These are phyloP conservation scores for Aurantiochytrium sp. DNA, from an alignment of 108 stramenopile genomes.

Conservation along the genomic window DNA sequence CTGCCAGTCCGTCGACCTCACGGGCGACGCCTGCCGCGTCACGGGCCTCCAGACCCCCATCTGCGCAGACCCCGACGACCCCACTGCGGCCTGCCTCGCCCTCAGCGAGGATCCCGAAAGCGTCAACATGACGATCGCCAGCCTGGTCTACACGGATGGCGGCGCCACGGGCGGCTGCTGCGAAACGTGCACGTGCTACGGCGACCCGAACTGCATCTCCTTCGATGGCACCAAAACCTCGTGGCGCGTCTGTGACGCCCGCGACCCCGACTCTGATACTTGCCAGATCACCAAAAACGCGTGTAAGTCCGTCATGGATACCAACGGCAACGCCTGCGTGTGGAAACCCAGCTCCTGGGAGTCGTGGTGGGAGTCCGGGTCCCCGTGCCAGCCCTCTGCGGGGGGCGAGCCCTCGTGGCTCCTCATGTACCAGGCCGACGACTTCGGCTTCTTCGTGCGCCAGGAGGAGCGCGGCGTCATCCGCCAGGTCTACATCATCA, in stretches of 20 bases:
- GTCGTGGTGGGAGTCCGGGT: background rate
- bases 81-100: background rate
- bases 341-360: background rate
- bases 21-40: background rate
- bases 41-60: background rate
- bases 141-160: background rate
- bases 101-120: background rate
- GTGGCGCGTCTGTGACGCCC: background rate
- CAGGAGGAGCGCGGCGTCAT: slow-evolving; percentile 28
- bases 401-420: background rate
- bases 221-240: slow-evolving; percentile 12
- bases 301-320: background rate
- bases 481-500: background rate
- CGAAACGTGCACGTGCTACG: slow-evolving; percentile 16
- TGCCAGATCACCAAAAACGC: background rate
- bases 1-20: slow-evolving; percentile 2
- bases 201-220: slow-evolving; percentile 16
- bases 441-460: background rate
- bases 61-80: background rate
- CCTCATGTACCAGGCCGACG: slow-evolving; percentile 24
- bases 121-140: background rate
- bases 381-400: background rate
- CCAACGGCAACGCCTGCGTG: background rate
- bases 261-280: background rate
- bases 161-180: background rate